These are phyloP conservation scores for Spergularia marina DNA, from an alignment of 148 eudicot species.

Conservation along the genomic window DNA sequence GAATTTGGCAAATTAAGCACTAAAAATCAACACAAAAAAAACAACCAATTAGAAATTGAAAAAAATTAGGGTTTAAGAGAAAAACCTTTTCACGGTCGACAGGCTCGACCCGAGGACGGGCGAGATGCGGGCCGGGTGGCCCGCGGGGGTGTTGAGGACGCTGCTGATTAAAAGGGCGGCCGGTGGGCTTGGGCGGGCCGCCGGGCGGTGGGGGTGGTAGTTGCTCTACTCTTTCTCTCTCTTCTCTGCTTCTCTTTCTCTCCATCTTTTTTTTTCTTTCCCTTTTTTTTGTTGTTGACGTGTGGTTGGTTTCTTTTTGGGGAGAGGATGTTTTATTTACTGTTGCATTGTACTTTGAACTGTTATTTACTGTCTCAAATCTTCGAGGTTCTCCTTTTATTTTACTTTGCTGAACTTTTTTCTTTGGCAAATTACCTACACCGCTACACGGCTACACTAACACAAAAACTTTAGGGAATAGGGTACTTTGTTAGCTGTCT, in stretches of 20 bases:
- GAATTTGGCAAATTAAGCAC: not conserved
- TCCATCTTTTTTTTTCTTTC: not conserved
- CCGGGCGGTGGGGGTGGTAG: constrained; percentile 16
- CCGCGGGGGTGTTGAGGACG: constrained; percentile 32
- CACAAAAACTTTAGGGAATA: no score
- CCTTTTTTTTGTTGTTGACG: not conserved
- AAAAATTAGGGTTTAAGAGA: not conserved
- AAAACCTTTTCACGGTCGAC: constrained; percentile 48
- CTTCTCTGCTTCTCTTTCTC: constrained; percentile 33
- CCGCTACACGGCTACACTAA: no score
- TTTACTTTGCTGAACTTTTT: no score
- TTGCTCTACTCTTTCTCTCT: constrained; percentile 30
- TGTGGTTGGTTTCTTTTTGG: not conserved
- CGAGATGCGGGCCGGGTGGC: constrained; percentile 30
- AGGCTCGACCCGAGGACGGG: constrained; percentile 35
- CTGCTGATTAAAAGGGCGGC: constrained; percentile 27
- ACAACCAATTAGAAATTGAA: not conserved
- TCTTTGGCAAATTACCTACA: no score
- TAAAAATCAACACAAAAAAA: not conserved
- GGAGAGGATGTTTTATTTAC: not conserved
- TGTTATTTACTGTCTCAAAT: no score
- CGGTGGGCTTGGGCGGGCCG: constrained; percentile 18
- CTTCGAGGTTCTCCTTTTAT: no score
- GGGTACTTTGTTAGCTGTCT: no score
- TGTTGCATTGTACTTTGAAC: no score